Evolutionary conservation across 352 stramenopile genomes (phyloP).

Genomic region (Globisporangium apiculatum): DNA sequence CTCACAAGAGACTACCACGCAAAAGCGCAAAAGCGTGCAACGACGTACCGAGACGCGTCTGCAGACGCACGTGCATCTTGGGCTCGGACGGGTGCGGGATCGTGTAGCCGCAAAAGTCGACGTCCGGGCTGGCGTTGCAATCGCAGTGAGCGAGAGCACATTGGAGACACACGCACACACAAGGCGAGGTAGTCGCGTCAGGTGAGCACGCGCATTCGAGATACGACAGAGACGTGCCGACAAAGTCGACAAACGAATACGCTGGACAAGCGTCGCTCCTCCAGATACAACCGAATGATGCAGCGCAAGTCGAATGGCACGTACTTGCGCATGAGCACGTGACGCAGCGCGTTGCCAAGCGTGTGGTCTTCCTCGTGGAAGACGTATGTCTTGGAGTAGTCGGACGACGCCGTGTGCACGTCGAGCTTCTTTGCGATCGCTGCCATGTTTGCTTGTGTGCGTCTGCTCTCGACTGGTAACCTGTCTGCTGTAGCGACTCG

Average conservation of each 20-base stretch:
- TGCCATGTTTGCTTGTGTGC: constrained; percentile 6
- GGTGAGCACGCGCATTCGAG: not conserved
- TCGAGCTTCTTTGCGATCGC: constrained; percentile 63
- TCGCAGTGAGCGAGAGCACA: too few species aligned
- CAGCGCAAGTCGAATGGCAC: constrained; percentile 12
- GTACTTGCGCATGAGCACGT: constrained; percentile 89
- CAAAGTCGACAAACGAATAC: not conserved
- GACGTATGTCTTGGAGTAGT: constrained; percentile 85
- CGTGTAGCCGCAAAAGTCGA: constrained; percentile 94
- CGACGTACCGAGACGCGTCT: constrained; percentile 67
- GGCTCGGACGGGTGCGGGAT: constrained; percentile 94
- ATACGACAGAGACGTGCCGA: not conserved
- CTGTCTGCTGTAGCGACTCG: too few species aligned
- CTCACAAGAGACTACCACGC: not conserved
- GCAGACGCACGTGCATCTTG: constrained; percentile 92
- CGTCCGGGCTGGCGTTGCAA: constrained; percentile 54
- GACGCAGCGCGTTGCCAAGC: constrained; percentile 87
- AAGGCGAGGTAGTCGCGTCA: not conserved
- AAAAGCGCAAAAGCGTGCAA: not conserved
- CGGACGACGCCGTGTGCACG: constrained; percentile 68
- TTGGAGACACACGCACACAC: not conserved
- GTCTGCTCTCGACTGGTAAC: too few species aligned
- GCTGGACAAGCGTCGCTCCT: too few species aligned
- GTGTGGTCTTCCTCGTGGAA: constrained; percentile 90
- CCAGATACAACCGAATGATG: not conserved